A percentile compares a stretch with the other conserved stretches of the same genome.
Conservation (phyloP, 2,329 filamentous ascomycete species). For the Fusarium sp. region DNA sequence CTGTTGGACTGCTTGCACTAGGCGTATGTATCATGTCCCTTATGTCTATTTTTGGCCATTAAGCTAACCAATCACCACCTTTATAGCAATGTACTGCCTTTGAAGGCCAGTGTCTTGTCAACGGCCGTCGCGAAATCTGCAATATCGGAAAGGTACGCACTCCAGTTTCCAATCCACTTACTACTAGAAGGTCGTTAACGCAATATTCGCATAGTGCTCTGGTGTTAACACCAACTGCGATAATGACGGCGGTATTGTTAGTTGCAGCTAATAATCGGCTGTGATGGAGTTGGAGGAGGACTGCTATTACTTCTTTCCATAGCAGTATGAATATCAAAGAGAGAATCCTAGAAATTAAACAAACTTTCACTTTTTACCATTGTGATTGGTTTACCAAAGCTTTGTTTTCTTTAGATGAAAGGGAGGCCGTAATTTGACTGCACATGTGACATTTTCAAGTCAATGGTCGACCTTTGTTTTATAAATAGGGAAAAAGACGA, state of each 20-base stretch:
- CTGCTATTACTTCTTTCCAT: no score
- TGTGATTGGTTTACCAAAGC: no score
- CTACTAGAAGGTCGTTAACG: background rate
- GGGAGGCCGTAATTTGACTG: no score
- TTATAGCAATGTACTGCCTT: background rate
- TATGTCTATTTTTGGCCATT: background rate
- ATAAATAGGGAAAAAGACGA: no score
- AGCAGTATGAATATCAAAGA: no score
- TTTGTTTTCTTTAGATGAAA: no score
- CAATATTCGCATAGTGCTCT: background rate
- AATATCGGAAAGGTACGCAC: background rate
- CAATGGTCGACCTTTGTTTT: no score
- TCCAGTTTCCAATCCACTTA: background rate
- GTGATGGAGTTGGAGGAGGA: no score
- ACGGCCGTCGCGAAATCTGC: background rate
- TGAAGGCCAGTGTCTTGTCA: background rate
- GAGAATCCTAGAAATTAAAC: no score
- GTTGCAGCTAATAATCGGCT: background rate
- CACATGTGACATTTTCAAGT: no score
- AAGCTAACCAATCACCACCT: background rate
- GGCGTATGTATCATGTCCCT: background rate
- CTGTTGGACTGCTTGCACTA: background rate
- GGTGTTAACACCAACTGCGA: background rate
- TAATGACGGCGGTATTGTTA: background rate
- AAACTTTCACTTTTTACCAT: no score